Conservation (phyloP, 164 flowering plant genomes). For the Annona cherimola region DNA sequence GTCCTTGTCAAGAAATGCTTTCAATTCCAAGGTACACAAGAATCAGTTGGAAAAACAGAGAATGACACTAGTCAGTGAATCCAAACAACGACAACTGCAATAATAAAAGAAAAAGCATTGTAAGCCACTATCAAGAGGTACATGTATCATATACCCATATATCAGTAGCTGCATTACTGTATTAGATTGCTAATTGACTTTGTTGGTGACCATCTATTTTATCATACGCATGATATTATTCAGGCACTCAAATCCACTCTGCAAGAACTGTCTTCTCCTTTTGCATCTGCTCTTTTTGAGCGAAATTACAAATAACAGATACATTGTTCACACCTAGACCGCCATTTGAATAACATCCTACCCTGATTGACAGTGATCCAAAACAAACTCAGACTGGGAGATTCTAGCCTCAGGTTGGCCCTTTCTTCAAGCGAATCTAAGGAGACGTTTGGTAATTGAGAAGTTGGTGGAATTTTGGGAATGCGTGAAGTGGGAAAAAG, state of each 20-base stretch:
- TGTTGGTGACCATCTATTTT: not conserved
- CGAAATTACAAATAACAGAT: not conserved
- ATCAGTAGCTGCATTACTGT: not conserved
- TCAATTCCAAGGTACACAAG: too few relatives aligned
- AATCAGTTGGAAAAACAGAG: not conserved
- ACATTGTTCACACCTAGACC: not conserved
- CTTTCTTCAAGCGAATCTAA: not conserved
- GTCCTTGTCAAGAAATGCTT: too few relatives aligned
- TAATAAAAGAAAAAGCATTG: not conserved
- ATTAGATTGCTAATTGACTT: not conserved
- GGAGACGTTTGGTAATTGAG: too few relatives aligned
- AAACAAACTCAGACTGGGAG: not conserved
- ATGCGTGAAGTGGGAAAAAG: too few relatives aligned
- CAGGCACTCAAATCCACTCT: not conserved
- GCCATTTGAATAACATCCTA: not conserved
- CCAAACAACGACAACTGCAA: not conserved
- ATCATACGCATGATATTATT: not conserved
- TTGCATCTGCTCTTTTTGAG: not conserved
- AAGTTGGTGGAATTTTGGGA: too few relatives aligned
- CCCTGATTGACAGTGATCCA: not conserved
- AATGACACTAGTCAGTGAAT: not conserved
- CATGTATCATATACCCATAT: not conserved
- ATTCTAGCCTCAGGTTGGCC: not conserved
- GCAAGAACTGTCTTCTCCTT: not conserved
- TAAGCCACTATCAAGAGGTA: constrained; percentile 3